These are phyloP conservation scores for Stylosanthes scabra DNA, from an alignment of 331 rosid species.

Conservation along the genomic window DNA sequence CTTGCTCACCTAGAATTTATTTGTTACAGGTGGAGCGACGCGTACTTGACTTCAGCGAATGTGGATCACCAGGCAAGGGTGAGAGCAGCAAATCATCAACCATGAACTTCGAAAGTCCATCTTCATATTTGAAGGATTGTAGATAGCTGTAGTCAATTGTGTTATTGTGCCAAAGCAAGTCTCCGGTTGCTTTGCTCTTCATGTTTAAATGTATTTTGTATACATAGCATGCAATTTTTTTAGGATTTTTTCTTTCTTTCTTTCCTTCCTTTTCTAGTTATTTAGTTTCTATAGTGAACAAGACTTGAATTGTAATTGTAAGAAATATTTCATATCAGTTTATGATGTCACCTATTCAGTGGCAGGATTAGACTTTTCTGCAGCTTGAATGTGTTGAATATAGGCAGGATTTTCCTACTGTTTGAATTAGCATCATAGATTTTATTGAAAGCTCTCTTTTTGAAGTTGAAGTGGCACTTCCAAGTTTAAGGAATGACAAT, in stretches of 20 bases:
- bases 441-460: neutral
- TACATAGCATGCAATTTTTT: constrained; percentile 37
- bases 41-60: constrained; percentile 90
- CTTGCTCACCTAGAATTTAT: neutral
- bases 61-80: constrained; percentile 78
- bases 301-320: constrained; percentile 30
- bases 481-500: no score
- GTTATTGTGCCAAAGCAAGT: constrained; percentile 25
- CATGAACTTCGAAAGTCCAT: constrained; percentile 67
- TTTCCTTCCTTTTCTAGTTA: neutral
- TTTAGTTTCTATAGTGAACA: constrained; percentile 26
- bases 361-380: neutral
- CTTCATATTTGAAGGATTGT: constrained; percentile 78
- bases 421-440: neutral
- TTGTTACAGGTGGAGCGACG: constrained; percentile 78
- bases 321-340: constrained; percentile 16
- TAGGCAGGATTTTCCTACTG: neutral
- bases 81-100: constrained; percentile 63
- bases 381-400: neutral
- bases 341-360: constrained; percentile 22
- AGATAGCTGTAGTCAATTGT: constrained; percentile 52
- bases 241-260: neutral
- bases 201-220: constrained; percentile 23
- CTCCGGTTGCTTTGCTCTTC: constrained; percentile 21
- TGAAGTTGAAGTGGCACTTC: no score